These are phyloP conservation scores for Penicillium sp. DNA, from an alignment of 2,329 filamentous ascomycete species.

Conservation along the genomic window DNA sequence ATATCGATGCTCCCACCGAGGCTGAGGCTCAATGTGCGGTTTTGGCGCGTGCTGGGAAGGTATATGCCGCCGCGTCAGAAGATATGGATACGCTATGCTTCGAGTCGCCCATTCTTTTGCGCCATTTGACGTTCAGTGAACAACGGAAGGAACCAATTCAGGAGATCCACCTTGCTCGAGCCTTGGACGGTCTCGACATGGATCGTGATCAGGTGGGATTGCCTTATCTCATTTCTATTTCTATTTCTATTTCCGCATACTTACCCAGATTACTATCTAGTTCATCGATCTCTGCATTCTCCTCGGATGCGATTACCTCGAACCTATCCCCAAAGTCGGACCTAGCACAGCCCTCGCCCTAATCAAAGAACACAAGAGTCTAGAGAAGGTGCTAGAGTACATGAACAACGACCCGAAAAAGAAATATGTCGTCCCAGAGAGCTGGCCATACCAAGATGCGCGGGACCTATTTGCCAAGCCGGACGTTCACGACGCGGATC, in stretches of 20 bases:
- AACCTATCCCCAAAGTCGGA: conserved; percentile 92
- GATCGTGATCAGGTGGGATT: conserved; percentile 73
- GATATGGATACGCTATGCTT: conserved; percentile 99
- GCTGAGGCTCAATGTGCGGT: conserved; percentile 96
- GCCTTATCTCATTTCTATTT: conserved; percentile 4
- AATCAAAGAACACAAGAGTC: conserved; percentile 85
- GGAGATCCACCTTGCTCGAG: conserved; percentile 86
- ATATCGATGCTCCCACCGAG: conserved; percentile 92
- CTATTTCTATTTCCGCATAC: conserved; percentile 1
- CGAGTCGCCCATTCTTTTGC: conserved; percentile 83
- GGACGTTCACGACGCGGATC: conserved; percentile 80
- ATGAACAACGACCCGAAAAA: conserved; percentile 76
- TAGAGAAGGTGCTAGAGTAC: conserved; percentile 84
- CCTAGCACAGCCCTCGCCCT: conserved; percentile 90
- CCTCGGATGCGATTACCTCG: conserved; percentile 95
- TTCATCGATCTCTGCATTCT: conserved; percentile 98
- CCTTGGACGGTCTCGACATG: conserved; percentile 86
- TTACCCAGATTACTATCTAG: conserved; percentile 50
- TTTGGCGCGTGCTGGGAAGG: conserved; percentile 86
- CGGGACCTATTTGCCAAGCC: conserved; percentile 90
- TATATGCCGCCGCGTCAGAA: conserved; percentile 94
- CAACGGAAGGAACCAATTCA: conserved; percentile 97
- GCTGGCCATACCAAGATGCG: conserved; percentile 94
- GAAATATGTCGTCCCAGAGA: conserved; percentile 86
- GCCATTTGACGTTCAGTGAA: conserved; percentile 95